Evolutionary conservation across 2,329 filamentous ascomycete genomes (phyloP), one percentile per base, ranked within the genome.

Genomic region (Aureobasidium lini): DNA sequence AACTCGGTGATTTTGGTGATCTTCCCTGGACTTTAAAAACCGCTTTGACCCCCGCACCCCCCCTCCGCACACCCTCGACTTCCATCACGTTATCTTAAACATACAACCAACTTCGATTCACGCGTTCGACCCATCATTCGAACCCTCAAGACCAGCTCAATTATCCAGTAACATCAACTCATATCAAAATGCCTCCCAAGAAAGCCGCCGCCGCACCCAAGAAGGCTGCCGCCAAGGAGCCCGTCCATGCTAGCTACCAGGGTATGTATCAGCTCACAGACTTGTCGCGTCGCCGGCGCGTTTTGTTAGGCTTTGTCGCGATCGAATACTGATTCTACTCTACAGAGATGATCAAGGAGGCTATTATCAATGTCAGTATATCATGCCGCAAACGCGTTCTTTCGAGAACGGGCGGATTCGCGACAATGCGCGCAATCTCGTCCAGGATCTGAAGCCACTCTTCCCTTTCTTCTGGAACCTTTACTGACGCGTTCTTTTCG

Each of bases 271-370:
- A 39, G 16, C 46, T 36, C 44, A 16, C 58, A 60, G 16, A 47
- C 23, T 40, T 71, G 73, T 82, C 77, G 77, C 78, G 72, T 70
- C 50, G 63, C 63, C 50, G 65, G 69, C 66, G 71, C 69, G 56
- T 61, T 66, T 60, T 59, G 65, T 71, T 16, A 18, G 52, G 42
- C 34, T 44, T 40, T 36, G 58, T 85, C 81, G 80, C 82, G 69
- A 75, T 69, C 64, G 66, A 72, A 73, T 81, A 72, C 80, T 84
- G 77, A 84, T 79, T 67, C 60, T 66, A 64, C 66, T 44, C 69
- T 70, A 71, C 73, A 86, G 84, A 86, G 75, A 87, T 88, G 85
- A 85, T 88, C 75, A 86, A 86, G 76, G 84, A 87, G 74, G 85
- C 84, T 67, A 85, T 88, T 71, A 74, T 86, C 70, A 83, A 81